Evolutionary conservation across 2,329 filamentous ascomycete genomes (phyloP).

Genomic region (Neonectria hederae): DNA sequence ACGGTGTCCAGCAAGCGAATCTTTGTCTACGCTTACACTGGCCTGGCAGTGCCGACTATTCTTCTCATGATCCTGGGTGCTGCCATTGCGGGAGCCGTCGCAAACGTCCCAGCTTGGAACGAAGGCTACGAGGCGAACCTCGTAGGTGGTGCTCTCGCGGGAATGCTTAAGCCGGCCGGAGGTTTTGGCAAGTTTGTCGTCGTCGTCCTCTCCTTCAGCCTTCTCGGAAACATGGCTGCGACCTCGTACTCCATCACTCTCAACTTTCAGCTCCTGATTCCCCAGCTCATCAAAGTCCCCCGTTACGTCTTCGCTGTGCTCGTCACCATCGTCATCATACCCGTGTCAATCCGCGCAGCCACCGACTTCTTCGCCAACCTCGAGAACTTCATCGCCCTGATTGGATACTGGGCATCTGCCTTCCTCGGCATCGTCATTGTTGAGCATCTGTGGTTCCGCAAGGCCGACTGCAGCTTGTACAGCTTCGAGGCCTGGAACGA

Average conservation of each 20-base stretch:
- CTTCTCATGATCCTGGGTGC: constrained; percentile 21
- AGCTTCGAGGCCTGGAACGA: constrained; percentile 55
- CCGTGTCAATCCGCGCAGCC: constrained; percentile 50
- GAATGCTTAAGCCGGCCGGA: constrained; percentile 17
- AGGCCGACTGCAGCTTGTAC: constrained; percentile 49
- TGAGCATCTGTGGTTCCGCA: constrained; percentile 53
- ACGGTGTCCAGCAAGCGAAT: constrained; percentile 47
- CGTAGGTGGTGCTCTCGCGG: constrained; percentile 5
- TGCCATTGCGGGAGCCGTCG: constrained; percentile 15
- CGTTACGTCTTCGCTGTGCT: constrained; percentile 51
- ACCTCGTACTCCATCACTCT: constrained; percentile 49
- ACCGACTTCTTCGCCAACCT: constrained; percentile 51
- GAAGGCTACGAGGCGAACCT: constrained; percentile 15
- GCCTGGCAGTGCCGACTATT: constrained; percentile 45
- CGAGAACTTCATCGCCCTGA: constrained; percentile 54
- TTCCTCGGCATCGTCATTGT: constrained; percentile 51
- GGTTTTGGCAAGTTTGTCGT: constrained; percentile 41
- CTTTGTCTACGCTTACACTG: constrained; percentile 60
- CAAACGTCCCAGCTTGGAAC: constrained; percentile 4
- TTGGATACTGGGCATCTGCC: constrained; percentile 55
- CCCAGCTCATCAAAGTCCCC: constrained; percentile 46
- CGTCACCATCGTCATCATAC: constrained; percentile 51
- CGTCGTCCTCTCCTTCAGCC: constrained; percentile 45
- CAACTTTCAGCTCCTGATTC: constrained; percentile 51
- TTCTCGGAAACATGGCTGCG: constrained; percentile 47